A percentile compares a stretch with the other conserved stretches of the same genome.
Evolutionary conservation across 345 rosid species (phyloP).

Genomic region (Excoecaria agallocha): DNA sequence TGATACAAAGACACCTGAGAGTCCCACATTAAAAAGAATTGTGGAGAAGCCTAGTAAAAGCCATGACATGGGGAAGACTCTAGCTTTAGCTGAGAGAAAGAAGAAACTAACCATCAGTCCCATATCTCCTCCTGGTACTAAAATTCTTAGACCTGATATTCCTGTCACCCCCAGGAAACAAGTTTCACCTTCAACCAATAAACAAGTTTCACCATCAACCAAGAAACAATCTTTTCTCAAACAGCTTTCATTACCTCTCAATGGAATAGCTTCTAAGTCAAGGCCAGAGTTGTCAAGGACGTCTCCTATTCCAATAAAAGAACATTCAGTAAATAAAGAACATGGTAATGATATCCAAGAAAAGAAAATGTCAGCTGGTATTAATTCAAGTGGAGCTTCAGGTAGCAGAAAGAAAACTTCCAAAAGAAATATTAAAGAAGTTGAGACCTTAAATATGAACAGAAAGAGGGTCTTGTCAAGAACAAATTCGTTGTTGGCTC

Average conservation of each 20-base stretch:
- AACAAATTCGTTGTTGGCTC: conserved; percentile 3
- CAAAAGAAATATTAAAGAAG: conserved; percentile 19
- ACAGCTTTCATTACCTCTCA: conserved; percentile 14
- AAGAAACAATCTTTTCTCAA: conserved; percentile 19
- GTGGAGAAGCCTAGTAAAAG: conserved; percentile 12
- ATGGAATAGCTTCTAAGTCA: conserved; percentile 16
- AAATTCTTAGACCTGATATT: conserved; percentile 19
- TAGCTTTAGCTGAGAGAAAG: conserved; percentile 24
- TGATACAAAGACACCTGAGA: conserved; percentile 5
- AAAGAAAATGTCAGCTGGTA: conserved; percentile 11
- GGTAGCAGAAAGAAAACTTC: conserved; percentile 24
- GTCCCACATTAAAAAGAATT: conserved; percentile 21
- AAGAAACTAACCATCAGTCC: conserved; percentile 13
- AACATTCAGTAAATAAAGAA: conserved; percentile 22
- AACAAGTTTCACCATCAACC: conserved; percentile 17
- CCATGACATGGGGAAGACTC: conserved; percentile 17
- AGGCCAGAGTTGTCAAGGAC: conserved; percentile 13
- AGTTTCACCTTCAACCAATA: conserved; percentile 21
- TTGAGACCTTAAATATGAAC: conserved; percentile 14
- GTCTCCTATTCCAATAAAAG: conserved; percentile 3
- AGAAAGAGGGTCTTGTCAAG: conserved; percentile 19
- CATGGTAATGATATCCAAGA: neutral
- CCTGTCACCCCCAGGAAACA: conserved; percentile 18
- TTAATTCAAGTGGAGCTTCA: conserved; percentile 20
- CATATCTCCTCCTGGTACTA: conserved; percentile 16